Base-by-base conservation (phyloP, 2,329 filamentous ascomycete genomes). In the Colletotrichum cordylinicola region DNA sequence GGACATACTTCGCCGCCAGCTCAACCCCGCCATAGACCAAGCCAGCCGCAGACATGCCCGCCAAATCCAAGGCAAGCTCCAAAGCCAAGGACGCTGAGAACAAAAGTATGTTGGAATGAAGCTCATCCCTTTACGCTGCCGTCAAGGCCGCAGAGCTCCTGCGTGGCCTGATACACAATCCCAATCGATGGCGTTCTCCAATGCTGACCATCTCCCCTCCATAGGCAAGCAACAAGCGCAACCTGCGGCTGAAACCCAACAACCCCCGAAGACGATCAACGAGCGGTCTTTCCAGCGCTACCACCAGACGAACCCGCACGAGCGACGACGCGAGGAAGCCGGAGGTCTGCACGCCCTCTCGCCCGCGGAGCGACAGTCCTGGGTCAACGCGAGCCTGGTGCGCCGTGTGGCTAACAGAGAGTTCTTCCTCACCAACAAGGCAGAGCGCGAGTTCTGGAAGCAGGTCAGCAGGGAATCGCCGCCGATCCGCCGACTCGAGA, bases 401-500 rank as follows among this genome's bases (percentile, higher is more conserved):
- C 84, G 84, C 58, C 85, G 85, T 61, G 84, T 86, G 48, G 84
- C 83, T 60, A 81, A 84, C 75, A 83, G 81, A 66, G 79, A 79
- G 13, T 78, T 87, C 6, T 77, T 80, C 58, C 81, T 85, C 39
- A 84, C 82, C 76, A 84, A 86, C 81, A 91, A 91, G 82, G 82
- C 87, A 31, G 88, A 91, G 80, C 88, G 88, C 79, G 90, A 92
- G 79, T 88, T 90, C 80, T 92, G 90, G 90, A 90, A 90, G 82
- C 84, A 86, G 62, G 85, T 91, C 77, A 87, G 86, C 81, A 90
- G 91, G 78, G 86, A 88, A 64, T 86, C 83, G 72, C 84, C 91
- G 16, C 88, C 90, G 7, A 82, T 89, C 66, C 88, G 90, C 48
- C 83, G 84, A 31, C 83, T 88, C 21, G 80, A 82, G 27, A 79